Conservation (phyloP, 768 basidiomycete genomes). For the Pulveroboletus ravenelii region DNA sequence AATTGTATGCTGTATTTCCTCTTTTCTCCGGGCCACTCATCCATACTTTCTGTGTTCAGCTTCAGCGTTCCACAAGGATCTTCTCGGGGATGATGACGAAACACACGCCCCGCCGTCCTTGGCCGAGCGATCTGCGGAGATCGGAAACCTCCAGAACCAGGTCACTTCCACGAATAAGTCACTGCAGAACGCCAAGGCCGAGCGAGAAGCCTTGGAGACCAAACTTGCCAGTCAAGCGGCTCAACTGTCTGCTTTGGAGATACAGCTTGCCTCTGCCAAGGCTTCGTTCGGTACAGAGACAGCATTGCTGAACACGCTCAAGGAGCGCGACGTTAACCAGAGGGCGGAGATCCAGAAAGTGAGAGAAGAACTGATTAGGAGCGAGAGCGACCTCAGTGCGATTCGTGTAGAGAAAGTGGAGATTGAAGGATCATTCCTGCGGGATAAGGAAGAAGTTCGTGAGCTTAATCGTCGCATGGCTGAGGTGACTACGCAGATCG, state of each 20-base stretch:
- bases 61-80: conserved; percentile 39
- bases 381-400: conserved; percentile 90
- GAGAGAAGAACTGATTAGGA: conserved; percentile 74
- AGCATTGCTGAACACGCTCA: conserved; percentile 58
- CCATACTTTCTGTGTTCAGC: neutral
- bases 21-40: conserved; percentile 4
- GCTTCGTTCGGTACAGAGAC: conserved; percentile 84
- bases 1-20: conserved; percentile 15
- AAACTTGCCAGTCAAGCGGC: conserved; percentile 62
- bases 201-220: conserved; percentile 63
- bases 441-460: conserved; percentile 93
- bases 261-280: conserved; percentile 78
- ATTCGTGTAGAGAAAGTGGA: conserved; percentile 87
- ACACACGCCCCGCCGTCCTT: conserved; percentile 45
- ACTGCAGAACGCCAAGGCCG: conserved; percentile 58
- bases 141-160: conserved; percentile 85
- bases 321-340: conserved; percentile 66
- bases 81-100: conserved; percentile 69
- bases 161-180: conserved; percentile 74
- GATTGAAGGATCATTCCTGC: conserved; percentile 76
- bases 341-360: conserved; percentile 65
- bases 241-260: conserved; percentile 76
- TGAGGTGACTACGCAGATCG: conserved; percentile 70
- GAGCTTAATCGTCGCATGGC: conserved; percentile 81
- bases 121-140: conserved; percentile 76